Base-by-base conservation (phyloP, 2,329 filamentous ascomycete genomes). In the Colletotrichum musae region DNA sequence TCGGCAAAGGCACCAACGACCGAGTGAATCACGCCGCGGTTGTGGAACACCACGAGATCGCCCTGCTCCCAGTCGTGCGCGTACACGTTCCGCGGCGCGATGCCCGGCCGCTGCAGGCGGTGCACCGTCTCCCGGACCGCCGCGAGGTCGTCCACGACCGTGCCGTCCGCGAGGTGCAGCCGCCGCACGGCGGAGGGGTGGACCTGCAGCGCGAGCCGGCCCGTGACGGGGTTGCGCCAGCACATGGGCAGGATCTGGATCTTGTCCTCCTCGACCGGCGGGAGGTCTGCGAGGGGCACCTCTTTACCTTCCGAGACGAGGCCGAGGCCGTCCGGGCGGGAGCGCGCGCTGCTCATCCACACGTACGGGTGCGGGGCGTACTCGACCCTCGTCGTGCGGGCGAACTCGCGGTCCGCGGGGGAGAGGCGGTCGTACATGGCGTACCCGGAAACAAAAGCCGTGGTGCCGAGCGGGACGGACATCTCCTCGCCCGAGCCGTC, bases 351-450 rank as follows among this genome's bases (percentile, higher is more conserved):
- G 67, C 86, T 89, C 91, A 95, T 95, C 93, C 93, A 95, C 71
- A 95, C 89, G 79, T 95, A 95, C 5, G 93, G 93, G 74, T 95
- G 93, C 3, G 93, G 86, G 0, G 92, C 92, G 76, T 95, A 95
- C 79, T 94, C 92, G 53, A 94, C 87, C 67, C 85, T 88, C 21
- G 91, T 91, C 5, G 84, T 88, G 58, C 89, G 86, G 1, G 86
- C 92, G 73, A 94, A 93, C 52, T 86, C 85, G 77, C 93, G 88
- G 74, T 94, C 91, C 51, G 86, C 85, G 0, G 88, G 84, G 15
- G 87, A 90, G 10, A 95, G 85, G 13, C 86, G 76, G 57, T 93
- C 87, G 79, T 90, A 94, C 89, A 93, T 93, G 45, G 85, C 84
- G 77, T 93, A 91, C 2, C 91, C 91, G 24, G 87, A 91, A 2